Conservation (phyloP, 2,329 filamentous ascomycete genomes). For the Calcarisporium arbuscula region DNA sequence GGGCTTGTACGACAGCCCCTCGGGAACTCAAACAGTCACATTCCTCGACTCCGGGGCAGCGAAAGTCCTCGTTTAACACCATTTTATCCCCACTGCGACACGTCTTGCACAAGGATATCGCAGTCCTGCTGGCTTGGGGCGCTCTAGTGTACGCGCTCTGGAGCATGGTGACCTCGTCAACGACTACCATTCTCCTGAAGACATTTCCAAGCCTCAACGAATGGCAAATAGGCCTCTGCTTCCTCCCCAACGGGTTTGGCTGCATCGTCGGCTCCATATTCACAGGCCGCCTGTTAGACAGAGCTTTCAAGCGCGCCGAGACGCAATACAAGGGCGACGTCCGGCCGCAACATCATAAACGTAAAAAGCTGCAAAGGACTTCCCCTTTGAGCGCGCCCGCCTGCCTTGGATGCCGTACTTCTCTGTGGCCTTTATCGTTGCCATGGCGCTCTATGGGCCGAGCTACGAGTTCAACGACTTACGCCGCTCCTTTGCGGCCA, state of each 20-base stretch:
- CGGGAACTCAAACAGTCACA: conserved; percentile 15
- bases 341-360: not conserved
- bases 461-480: conserved; percentile 12
- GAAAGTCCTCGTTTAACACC: too few relatives aligned
- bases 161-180: conserved; percentile 38
- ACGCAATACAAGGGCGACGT: conserved; percentile 21
- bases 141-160: conserved; percentile 30
- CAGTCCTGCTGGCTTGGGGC: conserved; percentile 35
- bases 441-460: conserved; percentile 29
- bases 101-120: conserved; percentile 35
- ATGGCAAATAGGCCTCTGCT: conserved; percentile 17
- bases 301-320: conserved; percentile 23
- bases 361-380: conserved; percentile 25
- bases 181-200: conserved; percentile 30
- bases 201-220: conserved; percentile 16
- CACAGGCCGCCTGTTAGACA: conserved; percentile 35
- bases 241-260: conserved; percentile 18
- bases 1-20: not conserved
- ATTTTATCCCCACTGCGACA: conserved; percentile 30
- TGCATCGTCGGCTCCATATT: conserved; percentile 30
- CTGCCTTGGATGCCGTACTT: conserved; percentile 34
- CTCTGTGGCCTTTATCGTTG: conserved; percentile 26
- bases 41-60: too few relatives aligned
- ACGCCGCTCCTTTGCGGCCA: conserved; percentile 1
- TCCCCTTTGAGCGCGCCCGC: conserved; percentile 35